phyloP scores from a whole-genome alignment of 75 land plant genomes.

The Pseudotsuga menziesii region DNA sequence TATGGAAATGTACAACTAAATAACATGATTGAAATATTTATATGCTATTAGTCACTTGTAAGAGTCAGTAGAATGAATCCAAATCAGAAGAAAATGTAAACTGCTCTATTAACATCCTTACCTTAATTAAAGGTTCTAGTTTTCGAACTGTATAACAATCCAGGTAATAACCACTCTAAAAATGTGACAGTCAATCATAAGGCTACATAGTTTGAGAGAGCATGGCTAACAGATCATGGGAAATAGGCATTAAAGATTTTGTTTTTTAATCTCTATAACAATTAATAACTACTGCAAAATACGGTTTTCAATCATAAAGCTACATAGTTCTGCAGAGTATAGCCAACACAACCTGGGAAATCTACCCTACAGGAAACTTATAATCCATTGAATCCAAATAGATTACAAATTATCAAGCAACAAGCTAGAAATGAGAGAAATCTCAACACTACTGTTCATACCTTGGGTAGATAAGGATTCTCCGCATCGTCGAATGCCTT shows the following conservation, averaged over 20 bases:
- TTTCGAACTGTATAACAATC: not conserved
- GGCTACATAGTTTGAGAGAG: not conserved
- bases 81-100: no score
- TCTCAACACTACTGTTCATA: slow-evolving; percentile 2
- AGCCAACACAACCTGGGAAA: not conserved
- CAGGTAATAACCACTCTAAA: not conserved
- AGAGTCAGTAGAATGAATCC: no score
- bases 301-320: not conserved
- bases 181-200: not conserved
- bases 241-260: no score
- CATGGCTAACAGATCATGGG: not conserved
- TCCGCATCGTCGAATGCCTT: slow-evolving; percentile 83
- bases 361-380: not conserved
- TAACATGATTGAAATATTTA: no score
- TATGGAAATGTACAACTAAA: no score
- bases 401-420: not conserved
- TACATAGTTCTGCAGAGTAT: not conserved
- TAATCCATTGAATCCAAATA: not conserved
- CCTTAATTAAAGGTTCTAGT: no score
- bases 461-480: slow-evolving; percentile 82
- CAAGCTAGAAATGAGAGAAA: not conserved
- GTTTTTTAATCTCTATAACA: not conserved
- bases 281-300: not conserved
- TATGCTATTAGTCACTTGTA: no score
- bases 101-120: no score